Evolutionary conservation across 2,329 filamentous ascomycete genomes (phyloP), one percentile per base, ranked within the genome.

Genomic region (Phialophora chinensis): DNA sequence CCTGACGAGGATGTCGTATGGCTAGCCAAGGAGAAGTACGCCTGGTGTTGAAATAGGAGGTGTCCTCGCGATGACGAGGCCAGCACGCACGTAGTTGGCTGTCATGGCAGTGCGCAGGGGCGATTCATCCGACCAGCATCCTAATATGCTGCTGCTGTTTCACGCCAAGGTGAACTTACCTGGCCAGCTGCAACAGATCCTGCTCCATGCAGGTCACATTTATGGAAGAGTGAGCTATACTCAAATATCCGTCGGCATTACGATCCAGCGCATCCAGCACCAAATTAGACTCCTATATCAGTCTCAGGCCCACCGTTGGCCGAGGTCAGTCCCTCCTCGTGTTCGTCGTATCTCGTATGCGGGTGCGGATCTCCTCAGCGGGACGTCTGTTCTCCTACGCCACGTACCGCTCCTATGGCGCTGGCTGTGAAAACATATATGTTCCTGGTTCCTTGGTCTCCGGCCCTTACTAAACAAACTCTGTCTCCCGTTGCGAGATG

Each of bases 21-120:
- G 82, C 65, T 79, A 29, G 77, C 76, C 73, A 83, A 82, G 66
- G 80, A 84, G 75, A 82, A 82, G 72, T 84, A 81, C 69, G 78
- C 76, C 55, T 84, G 82, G 82, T 84, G 81, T 67, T 83, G 60
- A 66, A 66, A 17, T 29, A 29, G 27, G 7, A 11, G 17, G 47
- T 35, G 20, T 29, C 10, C 14, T 42, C 23, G 14, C 12, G 7
- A 11, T 17, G 20, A 49, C 38, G 38, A 47, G 42, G n/a, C n/a
- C 20, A 31, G n/a, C 5, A 17, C 6, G 7, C 14, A 6, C 27
- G 27, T 33, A 27, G 11, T 33, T 10, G 17, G 14, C 52, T 27
- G 31, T 31, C 31, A 17, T 5, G 23, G 27, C 23, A 53, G 14
- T 25, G 14, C 49, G 11, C 49, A 20, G 20, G 3, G 14, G 27